These are phyloP conservation scores for Aureobasidium uvarum DNA, from an alignment of 2,329 filamentous ascomycete genomes.

Conservation along the genomic window DNA sequence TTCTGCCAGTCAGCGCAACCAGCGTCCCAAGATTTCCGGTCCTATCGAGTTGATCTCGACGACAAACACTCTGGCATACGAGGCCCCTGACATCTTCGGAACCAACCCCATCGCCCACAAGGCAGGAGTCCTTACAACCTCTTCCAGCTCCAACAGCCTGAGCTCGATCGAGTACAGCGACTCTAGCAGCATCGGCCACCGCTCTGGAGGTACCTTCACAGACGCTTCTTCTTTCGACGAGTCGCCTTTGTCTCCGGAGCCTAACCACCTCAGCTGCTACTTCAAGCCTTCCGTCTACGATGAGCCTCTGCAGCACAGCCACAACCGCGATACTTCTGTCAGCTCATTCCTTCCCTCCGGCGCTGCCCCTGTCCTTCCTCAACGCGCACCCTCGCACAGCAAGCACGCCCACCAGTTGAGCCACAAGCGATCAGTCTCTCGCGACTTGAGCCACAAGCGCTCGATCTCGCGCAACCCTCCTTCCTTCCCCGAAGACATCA, in stretches of 20 bases:
- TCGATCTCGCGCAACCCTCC: conserved; percentile 52
- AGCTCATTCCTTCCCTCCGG: conserved; percentile 38
- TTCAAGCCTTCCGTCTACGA: conserved; percentile 52
- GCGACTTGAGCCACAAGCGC: conserved; percentile 62
- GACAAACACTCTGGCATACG: conserved; percentile 95
- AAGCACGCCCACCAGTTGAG: conserved; percentile 77
- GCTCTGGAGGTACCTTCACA: conserved; percentile 66
- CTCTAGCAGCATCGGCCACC: conserved; percentile 52
- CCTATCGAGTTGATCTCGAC: conserved; percentile 87
- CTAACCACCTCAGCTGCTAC: conserved; percentile 57
- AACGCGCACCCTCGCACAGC: conserved; percentile 80
- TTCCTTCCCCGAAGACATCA: conserved; percentile 29
- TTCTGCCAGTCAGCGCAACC: conserved; percentile 48
- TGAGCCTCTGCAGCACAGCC: conserved; percentile 20
- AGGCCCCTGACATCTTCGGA: conserved; percentile 72
- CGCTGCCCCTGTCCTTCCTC: conserved; percentile 67
- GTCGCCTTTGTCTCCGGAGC: conserved; percentile 50
- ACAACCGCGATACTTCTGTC: conserved; percentile 26
- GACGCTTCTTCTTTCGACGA: conserved; percentile 58
- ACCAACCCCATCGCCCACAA: conserved; percentile 34
- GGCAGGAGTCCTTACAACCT: conserved; percentile 32
- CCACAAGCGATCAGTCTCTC: conserved; percentile 61
- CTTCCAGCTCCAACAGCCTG: conserved; percentile 49
- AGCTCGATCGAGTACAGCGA: conserved; percentile 70
- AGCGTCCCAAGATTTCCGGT: conserved; percentile 74